A percentile compares a stretch with the other conserved stretches of the same genome.
Conservation (phyloP, 208 protist species). For the Herpetomonas tarakana region DNA sequence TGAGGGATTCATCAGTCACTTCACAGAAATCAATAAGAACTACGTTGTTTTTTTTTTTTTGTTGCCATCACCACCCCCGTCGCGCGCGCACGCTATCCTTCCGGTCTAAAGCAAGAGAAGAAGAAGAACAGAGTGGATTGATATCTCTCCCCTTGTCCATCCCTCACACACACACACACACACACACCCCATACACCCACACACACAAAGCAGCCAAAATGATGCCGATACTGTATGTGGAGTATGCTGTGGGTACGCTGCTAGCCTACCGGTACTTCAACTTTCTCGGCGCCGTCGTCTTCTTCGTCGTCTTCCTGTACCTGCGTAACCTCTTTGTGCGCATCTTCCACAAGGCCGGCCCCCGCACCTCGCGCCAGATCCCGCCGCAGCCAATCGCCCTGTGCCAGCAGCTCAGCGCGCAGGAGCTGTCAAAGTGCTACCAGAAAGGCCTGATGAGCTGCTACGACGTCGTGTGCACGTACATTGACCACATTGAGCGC, state of each 20-base stretch:
- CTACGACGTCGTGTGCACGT: constrained; percentile 62
- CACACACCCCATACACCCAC: background rate
- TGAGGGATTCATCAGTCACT: too few species aligned
- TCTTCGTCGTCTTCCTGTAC: constrained; percentile 23
- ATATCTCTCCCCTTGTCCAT: background rate
- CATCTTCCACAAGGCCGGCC: constrained; percentile 46
- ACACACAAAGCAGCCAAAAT: background rate
- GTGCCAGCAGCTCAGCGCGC: constrained; percentile 78
- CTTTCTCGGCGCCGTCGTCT: constrained; percentile 34
- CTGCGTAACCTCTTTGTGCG: constrained; percentile 44
- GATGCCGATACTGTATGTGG: background rate
- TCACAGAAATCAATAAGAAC: too few species aligned
- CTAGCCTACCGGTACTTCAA: constrained; percentile 19
- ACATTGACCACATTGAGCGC: constrained; percentile 78
- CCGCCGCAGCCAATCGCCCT: constrained; percentile 56
- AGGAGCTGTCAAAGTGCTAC: constrained; percentile 67
- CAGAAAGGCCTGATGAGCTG: constrained; percentile 46
- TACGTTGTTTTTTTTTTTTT: too few species aligned
- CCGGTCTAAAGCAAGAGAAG: background rate
- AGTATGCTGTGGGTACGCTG: constrained; percentile 14
- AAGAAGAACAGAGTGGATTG: background rate
- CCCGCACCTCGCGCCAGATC: constrained; percentile 62
- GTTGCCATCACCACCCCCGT: too few species aligned
- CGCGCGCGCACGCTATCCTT: too few species aligned
- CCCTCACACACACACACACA: constrained; percentile 3